These are phyloP conservation scores for Magnusiomyces tetraspermus DNA, from an alignment of 1,139 yeast species.

Conservation along the genomic window DNA sequence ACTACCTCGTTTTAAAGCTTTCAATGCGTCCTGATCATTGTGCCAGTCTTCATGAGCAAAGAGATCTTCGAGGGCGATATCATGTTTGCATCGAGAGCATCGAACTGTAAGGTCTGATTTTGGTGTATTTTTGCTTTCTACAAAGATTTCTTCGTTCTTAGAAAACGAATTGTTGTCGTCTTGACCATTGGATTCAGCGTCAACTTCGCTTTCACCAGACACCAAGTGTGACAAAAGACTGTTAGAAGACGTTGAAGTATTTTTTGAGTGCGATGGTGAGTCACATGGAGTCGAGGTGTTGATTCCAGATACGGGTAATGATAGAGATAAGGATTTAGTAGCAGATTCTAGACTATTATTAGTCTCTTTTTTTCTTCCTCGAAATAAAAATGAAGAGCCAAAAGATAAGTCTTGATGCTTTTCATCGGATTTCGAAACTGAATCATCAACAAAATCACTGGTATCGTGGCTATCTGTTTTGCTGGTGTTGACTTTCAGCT, in stretches of 20 bases:
- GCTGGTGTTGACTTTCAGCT: background rate
- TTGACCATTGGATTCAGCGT: too few species aligned
- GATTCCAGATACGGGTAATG: too few species aligned
- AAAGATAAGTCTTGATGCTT: too few species aligned
- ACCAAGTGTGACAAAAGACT: too few species aligned
- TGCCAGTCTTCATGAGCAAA: constrained; percentile 37
- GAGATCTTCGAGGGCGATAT: constrained; percentile 16
- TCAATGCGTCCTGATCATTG: constrained; percentile 30
- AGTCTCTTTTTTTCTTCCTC: background rate
- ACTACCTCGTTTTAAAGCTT: background rate
- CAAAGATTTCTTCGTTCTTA: constrained; percentile 3
- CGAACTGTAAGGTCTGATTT: constrained; percentile 9
- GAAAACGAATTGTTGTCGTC: background rate
- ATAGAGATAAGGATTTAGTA: too few species aligned
- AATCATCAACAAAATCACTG: too few species aligned
- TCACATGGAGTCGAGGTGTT: too few species aligned
- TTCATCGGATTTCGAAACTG: too few species aligned
- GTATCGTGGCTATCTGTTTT: too few species aligned
- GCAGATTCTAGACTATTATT: background rate
- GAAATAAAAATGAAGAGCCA: background rate
- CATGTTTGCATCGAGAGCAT: constrained; percentile 27
- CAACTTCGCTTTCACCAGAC: too few species aligned
- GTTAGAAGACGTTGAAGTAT: too few species aligned
- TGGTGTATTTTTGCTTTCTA: constrained; percentile 5
- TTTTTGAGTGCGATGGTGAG: too few species aligned